Conservation (phyloP, 1,284 basidiomycete species). For the Apiotrichum porosum region DNA sequence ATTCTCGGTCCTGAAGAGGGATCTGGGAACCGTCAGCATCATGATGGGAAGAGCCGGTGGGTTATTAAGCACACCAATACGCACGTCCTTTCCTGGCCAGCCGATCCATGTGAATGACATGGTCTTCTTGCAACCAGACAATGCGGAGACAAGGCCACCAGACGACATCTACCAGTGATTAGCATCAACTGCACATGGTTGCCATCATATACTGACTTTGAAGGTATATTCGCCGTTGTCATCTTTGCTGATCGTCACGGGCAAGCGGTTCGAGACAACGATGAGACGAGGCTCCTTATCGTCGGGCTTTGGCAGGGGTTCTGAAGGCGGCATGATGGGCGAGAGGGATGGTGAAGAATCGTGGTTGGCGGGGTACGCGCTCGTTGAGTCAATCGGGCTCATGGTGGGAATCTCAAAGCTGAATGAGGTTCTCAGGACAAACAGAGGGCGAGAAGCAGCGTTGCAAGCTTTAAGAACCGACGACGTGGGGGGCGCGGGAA, state of each 20-base stretch:
- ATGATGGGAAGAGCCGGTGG: too few relatives aligned
- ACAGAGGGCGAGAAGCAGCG: too few relatives aligned
- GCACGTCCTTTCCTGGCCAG: conserved; percentile 57
- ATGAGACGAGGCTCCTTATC: conserved; percentile 64
- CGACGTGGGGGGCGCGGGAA: too few relatives aligned
- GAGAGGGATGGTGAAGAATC: conserved; percentile 13
- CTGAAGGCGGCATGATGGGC: conserved; percentile 1
- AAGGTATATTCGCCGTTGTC: conserved; percentile 83
- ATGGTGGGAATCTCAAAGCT: conserved; percentile 4
- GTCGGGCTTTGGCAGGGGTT: conserved; percentile 7
- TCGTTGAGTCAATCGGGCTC: conserved; percentile 5
- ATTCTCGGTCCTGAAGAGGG: conserved; percentile 74
- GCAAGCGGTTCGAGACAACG: conserved; percentile 92
- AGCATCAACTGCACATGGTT: not conserved
- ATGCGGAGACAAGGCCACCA: conserved; percentile 87
- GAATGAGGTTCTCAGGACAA: too few relatives aligned
- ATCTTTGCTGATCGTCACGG: conserved; percentile 86
- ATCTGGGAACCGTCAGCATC: too few relatives aligned
- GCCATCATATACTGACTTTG: conserved; percentile 52
- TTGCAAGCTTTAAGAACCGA: too few relatives aligned
- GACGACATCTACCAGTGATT: conserved; percentile 66
- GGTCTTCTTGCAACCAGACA: conserved; percentile 92
- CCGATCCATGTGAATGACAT: conserved; percentile 95
- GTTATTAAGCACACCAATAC: too few relatives aligned
- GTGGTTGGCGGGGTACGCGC: conserved; percentile 14